phyloP scores from a whole-genome alignment of 2,329 filamentous ascomycete genomes.

The Aphanocladium album region DNA sequence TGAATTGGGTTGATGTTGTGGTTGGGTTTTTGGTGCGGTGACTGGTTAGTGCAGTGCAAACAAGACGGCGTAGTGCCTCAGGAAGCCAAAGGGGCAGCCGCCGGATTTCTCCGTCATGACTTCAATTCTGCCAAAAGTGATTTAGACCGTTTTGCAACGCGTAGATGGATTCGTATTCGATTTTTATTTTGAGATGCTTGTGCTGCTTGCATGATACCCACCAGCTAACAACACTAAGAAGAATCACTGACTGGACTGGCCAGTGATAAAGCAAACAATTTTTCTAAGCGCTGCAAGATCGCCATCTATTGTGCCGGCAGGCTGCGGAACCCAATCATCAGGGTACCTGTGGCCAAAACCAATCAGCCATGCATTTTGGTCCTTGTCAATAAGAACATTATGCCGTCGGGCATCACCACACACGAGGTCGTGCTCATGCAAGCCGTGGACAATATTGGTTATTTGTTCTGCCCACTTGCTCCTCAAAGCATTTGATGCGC shows the following conservation, averaged over 20 bases:
- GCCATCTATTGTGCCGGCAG: neutral
- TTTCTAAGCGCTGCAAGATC: neutral
- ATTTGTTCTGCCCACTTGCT: neutral
- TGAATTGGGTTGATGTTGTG: neutral
- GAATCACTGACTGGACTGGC: no score
- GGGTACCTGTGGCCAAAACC: neutral
- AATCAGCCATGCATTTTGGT: neutral
- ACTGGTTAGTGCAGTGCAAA: slow-evolving; percentile 1
- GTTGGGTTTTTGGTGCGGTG: neutral
- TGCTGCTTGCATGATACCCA: no score
- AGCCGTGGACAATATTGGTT: neutral
- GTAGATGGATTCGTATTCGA: no score
- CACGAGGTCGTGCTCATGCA: neutral
- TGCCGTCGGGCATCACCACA: neutral
- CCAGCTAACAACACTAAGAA: no score
- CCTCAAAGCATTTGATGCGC: neutral
- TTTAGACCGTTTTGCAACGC: no score
- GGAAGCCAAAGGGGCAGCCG: no score
- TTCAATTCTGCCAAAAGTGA: no score
- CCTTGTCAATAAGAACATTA: neutral
- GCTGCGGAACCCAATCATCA: neutral
- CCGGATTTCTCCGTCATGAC: no score
- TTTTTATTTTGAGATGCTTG: no score
- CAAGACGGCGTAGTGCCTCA: neutral
- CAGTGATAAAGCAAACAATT: no score